Evolutionary conservation across 2,329 filamentous ascomycete genomes (phyloP).

Genomic region (Dactylellina drechsleri): DNA sequence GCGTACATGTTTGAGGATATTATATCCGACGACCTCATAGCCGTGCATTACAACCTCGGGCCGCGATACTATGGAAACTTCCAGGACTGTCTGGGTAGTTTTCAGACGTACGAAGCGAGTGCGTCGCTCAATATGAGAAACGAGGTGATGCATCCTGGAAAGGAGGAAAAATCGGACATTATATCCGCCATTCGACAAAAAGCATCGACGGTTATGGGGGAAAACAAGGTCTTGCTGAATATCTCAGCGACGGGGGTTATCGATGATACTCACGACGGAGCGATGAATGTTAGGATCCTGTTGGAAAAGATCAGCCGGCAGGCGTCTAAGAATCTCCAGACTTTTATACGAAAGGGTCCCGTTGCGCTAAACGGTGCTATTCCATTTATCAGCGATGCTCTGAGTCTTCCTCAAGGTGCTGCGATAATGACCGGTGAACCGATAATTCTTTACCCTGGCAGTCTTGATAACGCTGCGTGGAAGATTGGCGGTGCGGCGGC

Average conservation of each 20-base stretch:
- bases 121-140: constrained; percentile 90
- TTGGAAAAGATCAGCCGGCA: constrained; percentile 76
- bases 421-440: constrained; percentile 84
- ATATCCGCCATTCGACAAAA: constrained; percentile 86
- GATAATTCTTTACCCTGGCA: constrained; percentile 80
- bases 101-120: constrained; percentile 95
- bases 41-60: constrained; percentile 89
- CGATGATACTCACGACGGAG: constrained; percentile 75
- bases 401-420: constrained; percentile 82
- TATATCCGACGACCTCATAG: constrained; percentile 88
- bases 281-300: constrained; percentile 64
- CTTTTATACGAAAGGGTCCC: constrained; percentile 60
- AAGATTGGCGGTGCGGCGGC: constrained; percentile 89
- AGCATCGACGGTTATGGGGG: constrained; percentile 81
- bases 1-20: constrained; percentile 88
- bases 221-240: constrained; percentile 82
- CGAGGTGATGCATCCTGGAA: constrained; percentile 86
- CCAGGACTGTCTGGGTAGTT: constrained; percentile 92
- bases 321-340: constrained; percentile 57
- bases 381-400: constrained; percentile 85
- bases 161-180: constrained; percentile 91
- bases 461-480: constrained; percentile 93
- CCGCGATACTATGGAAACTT: constrained; percentile 95
- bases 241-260: constrained; percentile 83
- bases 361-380: constrained; percentile 89